Conservation (phyloP, 306 rosid species). For the Dicorynia guianensis region DNA sequence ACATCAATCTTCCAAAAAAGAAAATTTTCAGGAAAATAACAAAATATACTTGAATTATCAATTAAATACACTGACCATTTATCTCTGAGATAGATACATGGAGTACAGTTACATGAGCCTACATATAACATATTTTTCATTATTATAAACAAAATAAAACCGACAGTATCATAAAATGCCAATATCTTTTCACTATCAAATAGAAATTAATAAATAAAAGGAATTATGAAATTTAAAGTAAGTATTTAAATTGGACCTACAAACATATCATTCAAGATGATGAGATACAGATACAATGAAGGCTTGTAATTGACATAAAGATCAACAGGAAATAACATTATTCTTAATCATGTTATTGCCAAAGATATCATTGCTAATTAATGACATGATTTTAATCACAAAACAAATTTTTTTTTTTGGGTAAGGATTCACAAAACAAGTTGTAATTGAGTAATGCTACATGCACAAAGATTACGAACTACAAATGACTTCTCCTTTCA, state of each 20-base stretch:
- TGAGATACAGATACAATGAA: background rate
- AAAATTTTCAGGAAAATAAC: background rate
- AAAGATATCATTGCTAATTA: background rate
- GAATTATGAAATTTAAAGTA: background rate
- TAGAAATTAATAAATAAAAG: background rate
- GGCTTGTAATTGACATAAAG: background rate
- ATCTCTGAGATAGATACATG: conserved; percentile 8
- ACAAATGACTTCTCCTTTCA: too few species aligned
- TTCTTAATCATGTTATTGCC: background rate
- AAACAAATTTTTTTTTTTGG: too few species aligned
- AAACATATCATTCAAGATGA: background rate
- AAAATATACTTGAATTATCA: conserved; percentile 3
- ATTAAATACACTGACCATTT: background rate
- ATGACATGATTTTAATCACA: background rate
- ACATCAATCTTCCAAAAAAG: background rate
- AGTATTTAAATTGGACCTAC: background rate
- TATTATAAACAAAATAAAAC: too few species aligned
- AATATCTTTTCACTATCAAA: background rate
- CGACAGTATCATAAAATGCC: background rate
- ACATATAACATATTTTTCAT: background rate
- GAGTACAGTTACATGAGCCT: conserved; percentile 12
- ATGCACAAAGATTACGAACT: too few species aligned
- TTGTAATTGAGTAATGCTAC: too few species aligned
- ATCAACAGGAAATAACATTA: background rate
- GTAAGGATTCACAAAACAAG: too few species aligned